Evolutionary conservation across 306 rosid species (phyloP).

Genomic region (Luffa acutangula): DNA sequence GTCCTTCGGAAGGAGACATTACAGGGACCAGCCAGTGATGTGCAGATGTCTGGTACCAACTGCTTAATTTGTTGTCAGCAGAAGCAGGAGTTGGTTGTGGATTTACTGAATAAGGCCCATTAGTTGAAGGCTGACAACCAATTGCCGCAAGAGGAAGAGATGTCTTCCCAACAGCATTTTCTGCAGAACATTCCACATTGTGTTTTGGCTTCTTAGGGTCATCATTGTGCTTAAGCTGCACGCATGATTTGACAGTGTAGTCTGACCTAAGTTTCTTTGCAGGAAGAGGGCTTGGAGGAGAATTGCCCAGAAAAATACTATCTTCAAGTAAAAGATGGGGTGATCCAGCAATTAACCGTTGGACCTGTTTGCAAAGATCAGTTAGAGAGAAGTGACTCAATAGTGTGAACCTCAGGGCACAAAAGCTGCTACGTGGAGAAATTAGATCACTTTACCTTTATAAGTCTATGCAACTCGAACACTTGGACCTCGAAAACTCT

Average conservation of each 20-base stretch:
- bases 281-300: conserved; percentile 37
- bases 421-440: neutral
- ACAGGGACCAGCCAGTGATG: conserved; percentile 87
- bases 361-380: conserved; percentile 50
- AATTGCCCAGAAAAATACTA: conserved; percentile 46
- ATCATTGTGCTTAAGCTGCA: conserved; percentile 36
- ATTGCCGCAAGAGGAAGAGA: conserved; percentile 31
- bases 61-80: conserved; percentile 39
- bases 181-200: conserved; percentile 72
- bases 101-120: conserved; percentile 36
- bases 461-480: conserved; percentile 66
- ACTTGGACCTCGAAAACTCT: conserved; percentile 70
- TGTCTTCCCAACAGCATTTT: conserved; percentile 74
- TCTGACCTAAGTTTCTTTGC: conserved; percentile 37
- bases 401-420: neutral
- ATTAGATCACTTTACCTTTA: conserved; percentile 44
- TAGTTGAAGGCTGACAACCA: conserved; percentile 39
- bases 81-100: conserved; percentile 27
- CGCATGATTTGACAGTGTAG: neutral
- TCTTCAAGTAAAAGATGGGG: conserved; percentile 69
- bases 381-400: neutral
- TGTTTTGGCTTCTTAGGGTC: conserved; percentile 43
- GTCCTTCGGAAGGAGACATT: conserved; percentile 89
- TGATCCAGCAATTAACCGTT: conserved; percentile 78
- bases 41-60: conserved; percentile 70